Evolutionary conservation across 495 filamentous ascomycete genomes (phyloP).

Genomic region (Hypomontagnella monticulosa): DNA sequence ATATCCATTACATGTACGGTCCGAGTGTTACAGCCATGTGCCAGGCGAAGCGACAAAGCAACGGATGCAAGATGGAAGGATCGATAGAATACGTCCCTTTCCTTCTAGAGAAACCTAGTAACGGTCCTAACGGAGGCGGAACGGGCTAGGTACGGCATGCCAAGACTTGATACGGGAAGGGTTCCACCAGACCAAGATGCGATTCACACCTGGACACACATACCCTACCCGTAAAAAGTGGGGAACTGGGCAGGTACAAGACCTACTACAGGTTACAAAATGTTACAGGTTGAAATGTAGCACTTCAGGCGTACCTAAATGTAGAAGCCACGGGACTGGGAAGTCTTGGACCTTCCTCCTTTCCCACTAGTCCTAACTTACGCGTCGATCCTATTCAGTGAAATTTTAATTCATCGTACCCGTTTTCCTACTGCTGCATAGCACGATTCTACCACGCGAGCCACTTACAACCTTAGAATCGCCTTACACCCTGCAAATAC

Average conservation of each 20-base stretch:
- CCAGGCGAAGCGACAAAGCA: background rate
- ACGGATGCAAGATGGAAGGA: background rate
- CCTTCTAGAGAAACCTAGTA: no score
- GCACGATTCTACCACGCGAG: constrained; percentile 5
- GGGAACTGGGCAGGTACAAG: background rate
- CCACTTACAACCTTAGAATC: background rate
- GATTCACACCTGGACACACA: constrained; percentile 25
- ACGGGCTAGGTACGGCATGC: constrained; percentile 30
- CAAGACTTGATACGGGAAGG: constrained; percentile 30
- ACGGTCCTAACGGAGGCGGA: background rate
- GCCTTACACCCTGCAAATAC: background rate
- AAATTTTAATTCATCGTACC: constrained; percentile 29
- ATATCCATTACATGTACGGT: background rate
- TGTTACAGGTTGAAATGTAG: background rate
- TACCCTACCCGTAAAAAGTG: constrained; percentile 27
- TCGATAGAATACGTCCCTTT: no score
- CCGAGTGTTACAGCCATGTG: background rate
- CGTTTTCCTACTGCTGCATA: no score
- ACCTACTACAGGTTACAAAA: background rate
- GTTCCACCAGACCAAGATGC: constrained; percentile 11
- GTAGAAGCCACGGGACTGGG: constrained; percentile 7
- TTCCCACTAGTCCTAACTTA: constrained; percentile 17
- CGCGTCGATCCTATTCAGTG: constrained; percentile 33
- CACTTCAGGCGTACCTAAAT: background rate
- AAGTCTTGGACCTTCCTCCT: constrained; percentile 6